Evolutionary conservation across 495 filamentous ascomycete species (phyloP).

Genomic region (Platismatia glauca): DNA sequence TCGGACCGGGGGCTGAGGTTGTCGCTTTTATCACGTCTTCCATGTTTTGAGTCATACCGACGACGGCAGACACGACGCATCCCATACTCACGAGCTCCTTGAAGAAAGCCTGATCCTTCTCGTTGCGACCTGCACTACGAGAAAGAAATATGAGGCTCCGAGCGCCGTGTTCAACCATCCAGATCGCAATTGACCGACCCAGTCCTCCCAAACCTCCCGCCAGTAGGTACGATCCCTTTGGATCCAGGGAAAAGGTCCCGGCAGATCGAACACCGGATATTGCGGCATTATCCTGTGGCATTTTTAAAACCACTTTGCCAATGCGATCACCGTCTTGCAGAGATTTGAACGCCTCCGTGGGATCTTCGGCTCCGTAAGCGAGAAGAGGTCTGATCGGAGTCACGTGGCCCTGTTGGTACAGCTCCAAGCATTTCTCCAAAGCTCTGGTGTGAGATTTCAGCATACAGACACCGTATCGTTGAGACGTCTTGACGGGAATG

Average conservation of each 20-base stretch:
- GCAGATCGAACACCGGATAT: not conserved
- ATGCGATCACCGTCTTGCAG: slow-evolving; percentile 38
- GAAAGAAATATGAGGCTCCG: slow-evolving; percentile 47
- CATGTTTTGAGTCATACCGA: not conserved
- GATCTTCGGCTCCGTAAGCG: slow-evolving; percentile 28
- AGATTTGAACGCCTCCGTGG: slow-evolving; percentile 36
- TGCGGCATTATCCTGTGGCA: not conserved
- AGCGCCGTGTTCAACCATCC: slow-evolving; percentile 48
- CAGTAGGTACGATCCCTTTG: slow-evolving; percentile 46
- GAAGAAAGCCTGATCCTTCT: not conserved
- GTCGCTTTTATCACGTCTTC: slow-evolving; percentile 9
- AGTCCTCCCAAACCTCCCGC: slow-evolving; percentile 51
- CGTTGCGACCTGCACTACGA: slow-evolving; percentile 21
- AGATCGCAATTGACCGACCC: slow-evolving; percentile 38
- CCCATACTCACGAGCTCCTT: slow-evolving; percentile 12
- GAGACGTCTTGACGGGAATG: not conserved
- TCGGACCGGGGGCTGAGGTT: not conserved
- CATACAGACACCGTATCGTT: not conserved
- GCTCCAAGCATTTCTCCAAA: slow-evolving; percentile 3
- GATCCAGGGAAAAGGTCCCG: not conserved
- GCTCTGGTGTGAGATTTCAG: slow-evolving; percentile 7
- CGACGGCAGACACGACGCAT: not conserved
- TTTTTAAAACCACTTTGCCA: slow-evolving; percentile 16
- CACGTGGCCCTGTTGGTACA: slow-evolving; percentile 9
- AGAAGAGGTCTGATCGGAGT: slow-evolving; percentile 19